Base-by-base conservation (phyloP, 2,329 filamentous ascomycete genomes). In the Thelonectria rubi region DNA sequence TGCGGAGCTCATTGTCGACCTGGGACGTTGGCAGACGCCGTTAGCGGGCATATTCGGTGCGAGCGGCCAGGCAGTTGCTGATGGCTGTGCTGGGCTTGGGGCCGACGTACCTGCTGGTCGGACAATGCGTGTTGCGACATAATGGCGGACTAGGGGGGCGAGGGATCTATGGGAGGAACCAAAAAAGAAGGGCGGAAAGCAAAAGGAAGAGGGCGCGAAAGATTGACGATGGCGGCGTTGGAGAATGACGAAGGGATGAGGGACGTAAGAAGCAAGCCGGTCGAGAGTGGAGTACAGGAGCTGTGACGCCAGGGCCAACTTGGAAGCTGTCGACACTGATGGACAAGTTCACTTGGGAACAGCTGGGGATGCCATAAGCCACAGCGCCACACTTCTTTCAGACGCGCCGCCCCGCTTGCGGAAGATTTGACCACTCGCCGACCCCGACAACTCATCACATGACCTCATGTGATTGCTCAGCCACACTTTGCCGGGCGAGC, bases 61-160 rank as follows among this genome's bases (percentile, higher is more conserved):
- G 46, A 49, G 48, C 2, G 8, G 5, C 8, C 37, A 40, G 46
- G 45, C 50, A 51, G 55, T 53, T 47, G 51, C 60, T 53, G 62
- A 64, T 62, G 65, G 68, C 58, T 58, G 50, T 60, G 65, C 63
- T 8, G 62, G 58, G 2, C 61, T 62, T 58, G 63, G 49, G 64
- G 64, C 62, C 45, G 60, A 64, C 78, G 75, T 87, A 95, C 93
- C 90, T 97, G 93, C 83, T 97, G 93, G 87, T 97, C 94, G 82
- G 94, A 97, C 82, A 98, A 91, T 79, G 93, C 91, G 89, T 97
- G 93, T 85, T 93, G 91, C 81, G 93, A 95, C 93, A 97, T 97
- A 78, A 80, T 90, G 85, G 76, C 67, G 65, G 59, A 40, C 64
- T 62, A 66, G 21, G 61, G 54, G 54, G 9, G 56, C 46, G 52